Conservation (phyloP, 2,329 filamentous ascomycete genomes). For the Hypoxylon sp. region DNA sequence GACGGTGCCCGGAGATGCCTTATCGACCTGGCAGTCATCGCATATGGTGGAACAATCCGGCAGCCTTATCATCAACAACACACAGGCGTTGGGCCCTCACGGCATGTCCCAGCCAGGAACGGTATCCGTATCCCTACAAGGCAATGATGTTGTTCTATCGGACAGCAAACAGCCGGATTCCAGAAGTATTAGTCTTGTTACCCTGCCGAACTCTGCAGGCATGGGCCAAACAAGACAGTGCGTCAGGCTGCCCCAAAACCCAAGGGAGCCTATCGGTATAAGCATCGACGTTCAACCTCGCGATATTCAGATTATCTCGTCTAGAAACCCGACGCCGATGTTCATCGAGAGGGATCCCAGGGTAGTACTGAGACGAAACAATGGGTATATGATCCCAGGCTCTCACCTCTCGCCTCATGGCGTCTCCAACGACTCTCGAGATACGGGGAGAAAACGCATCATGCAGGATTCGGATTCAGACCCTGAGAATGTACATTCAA, state of each 20-base stretch:
- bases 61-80: not conserved
- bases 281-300: not conserved
- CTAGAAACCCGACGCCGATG: not conserved
- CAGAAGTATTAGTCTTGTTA: not conserved
- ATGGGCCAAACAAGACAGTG: not conserved
- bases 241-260: not conserved
- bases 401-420: not conserved
- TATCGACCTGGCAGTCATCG: not conserved
- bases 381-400: not conserved
- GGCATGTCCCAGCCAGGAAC: not conserved
- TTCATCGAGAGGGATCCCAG: not conserved
- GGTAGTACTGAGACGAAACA: not conserved
- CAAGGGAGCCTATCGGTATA: not conserved
- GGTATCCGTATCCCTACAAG: not conserved
- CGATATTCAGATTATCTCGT: not conserved
- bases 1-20: not conserved
- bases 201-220: not conserved
- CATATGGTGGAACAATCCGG: not conserved
- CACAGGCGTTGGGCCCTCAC: not conserved
- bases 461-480: not conserved
- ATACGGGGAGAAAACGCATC: not conserved
- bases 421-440: not conserved
- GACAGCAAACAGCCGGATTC: not conserved
- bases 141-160: not conserved
- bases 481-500: not conserved